phyloP scores from a whole-genome alignment of 2,329 filamentous ascomycete genomes.

The Zalaria sp. region DNA sequence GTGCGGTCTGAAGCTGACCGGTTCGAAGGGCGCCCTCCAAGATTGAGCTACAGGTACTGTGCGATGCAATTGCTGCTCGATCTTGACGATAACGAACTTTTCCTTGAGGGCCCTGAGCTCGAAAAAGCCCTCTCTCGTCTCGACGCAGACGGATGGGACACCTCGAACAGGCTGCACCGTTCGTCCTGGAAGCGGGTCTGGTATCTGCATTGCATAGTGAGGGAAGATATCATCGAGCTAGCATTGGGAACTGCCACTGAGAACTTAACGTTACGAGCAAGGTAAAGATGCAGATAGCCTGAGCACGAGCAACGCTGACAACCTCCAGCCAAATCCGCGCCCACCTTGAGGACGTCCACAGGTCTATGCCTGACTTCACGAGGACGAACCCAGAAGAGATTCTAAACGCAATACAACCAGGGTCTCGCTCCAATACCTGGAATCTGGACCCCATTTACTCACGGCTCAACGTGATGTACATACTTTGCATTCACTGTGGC shows the following conservation, averaged over 20 bases:
- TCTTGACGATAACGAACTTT: slow-evolving; percentile 34
- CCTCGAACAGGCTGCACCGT: slow-evolving; percentile 26
- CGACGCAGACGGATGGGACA: slow-evolving; percentile 40
- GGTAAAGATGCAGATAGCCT: slow-evolving; percentile 9
- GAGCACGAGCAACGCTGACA: background rate
- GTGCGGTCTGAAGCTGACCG: background rate
- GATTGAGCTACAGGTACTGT: slow-evolving; percentile 32
- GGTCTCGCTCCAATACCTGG: background rate
- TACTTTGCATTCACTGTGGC: slow-evolving; percentile 31
- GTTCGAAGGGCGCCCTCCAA: slow-evolving; percentile 2
- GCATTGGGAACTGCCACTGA: slow-evolving; percentile 29
- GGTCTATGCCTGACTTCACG: slow-evolving; percentile 18
- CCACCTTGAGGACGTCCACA: slow-evolving; percentile 24
- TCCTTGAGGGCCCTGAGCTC: slow-evolving; percentile 29
- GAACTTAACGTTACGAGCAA: slow-evolving; percentile 23
- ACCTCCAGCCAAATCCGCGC: slow-evolving; percentile 17
- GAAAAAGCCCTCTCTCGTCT: slow-evolving; percentile 24
- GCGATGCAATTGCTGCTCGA: slow-evolving; percentile 41
- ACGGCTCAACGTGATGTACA: slow-evolving; percentile 28
- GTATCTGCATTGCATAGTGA: slow-evolving; percentile 33
- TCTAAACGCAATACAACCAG: slow-evolving; percentile 6
- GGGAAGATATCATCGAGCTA: slow-evolving; percentile 46
- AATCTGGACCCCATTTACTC: slow-evolving; percentile 7
- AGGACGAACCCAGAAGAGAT: slow-evolving; percentile 14
- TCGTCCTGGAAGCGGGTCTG: slow-evolving; percentile 34